Conservation (phyloP, 768 basidiomycete species). For the Amanita molliuscula region DNA sequence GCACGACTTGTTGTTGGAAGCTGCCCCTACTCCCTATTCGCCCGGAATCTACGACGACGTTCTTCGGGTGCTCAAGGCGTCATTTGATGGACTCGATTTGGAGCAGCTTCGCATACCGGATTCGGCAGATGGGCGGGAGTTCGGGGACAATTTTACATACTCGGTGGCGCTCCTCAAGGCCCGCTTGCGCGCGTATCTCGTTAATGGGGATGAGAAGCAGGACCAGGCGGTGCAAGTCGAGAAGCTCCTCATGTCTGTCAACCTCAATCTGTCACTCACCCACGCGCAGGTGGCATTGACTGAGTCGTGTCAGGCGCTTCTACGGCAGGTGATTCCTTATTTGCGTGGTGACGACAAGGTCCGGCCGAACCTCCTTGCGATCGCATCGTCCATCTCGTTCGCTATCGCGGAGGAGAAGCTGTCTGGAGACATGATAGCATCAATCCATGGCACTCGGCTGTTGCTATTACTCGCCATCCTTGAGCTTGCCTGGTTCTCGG, state of each 20-base stretch:
- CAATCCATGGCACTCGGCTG: slow-evolving; percentile 68
- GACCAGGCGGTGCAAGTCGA: slow-evolving; percentile 39
- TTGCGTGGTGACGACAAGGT: slow-evolving; percentile 50
- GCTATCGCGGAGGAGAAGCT: slow-evolving; percentile 60
- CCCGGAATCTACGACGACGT: slow-evolving; percentile 63
- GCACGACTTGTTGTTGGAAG: slow-evolving; percentile 57
- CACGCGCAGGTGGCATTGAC: slow-evolving; percentile 69
- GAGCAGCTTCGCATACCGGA: slow-evolving; percentile 55
- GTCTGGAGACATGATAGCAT: slow-evolving; percentile 76
- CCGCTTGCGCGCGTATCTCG: slow-evolving; percentile 45
- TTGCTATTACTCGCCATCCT: slow-evolving; percentile 64
- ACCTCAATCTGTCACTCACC: slow-evolving; percentile 79
- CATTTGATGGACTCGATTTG: slow-evolving; percentile 53
- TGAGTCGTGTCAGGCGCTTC: slow-evolving; percentile 68
- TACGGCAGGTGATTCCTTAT: slow-evolving; percentile 54
- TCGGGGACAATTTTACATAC: slow-evolving; percentile 75
- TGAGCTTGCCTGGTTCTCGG: slow-evolving; percentile 73
- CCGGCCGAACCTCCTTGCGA: slow-evolving; percentile 41
- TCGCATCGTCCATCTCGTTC: slow-evolving; percentile 55
- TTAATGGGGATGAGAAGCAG: slow-evolving; percentile 26
- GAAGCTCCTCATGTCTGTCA: slow-evolving; percentile 59
- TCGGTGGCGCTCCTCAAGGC: slow-evolving; percentile 46
- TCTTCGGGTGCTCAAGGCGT: slow-evolving; percentile 31
- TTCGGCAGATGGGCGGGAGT: slow-evolving; percentile 59
- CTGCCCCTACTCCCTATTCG: slow-evolving; percentile 60